Conservation (phyloP, 2,329 filamentous ascomycete genomes). For the Periconia macrospinosa region DNA sequence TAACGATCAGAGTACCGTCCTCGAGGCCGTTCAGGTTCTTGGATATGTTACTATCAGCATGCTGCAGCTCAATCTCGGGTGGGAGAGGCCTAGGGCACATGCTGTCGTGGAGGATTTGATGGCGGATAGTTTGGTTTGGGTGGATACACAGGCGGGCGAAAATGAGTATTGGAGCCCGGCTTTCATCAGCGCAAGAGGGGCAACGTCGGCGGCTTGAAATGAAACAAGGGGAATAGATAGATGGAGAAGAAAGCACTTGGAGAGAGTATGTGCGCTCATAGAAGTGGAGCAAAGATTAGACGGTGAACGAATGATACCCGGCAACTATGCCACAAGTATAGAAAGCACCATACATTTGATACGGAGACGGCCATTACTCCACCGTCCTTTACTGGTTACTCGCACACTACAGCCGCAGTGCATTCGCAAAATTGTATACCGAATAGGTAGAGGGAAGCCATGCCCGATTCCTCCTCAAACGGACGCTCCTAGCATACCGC, state of each 20-base stretch:
- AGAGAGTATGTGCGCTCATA: background rate
- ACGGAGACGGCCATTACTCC: too few species aligned
- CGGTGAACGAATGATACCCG: background rate
- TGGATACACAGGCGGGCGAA: slow-evolving; percentile 82
- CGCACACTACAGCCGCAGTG: too few species aligned
- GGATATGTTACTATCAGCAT: slow-evolving; percentile 90
- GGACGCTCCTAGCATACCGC: slow-evolving; percentile 27
- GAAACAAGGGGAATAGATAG: background rate
- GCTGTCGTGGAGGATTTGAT: slow-evolving; percentile 91
- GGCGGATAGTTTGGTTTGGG: slow-evolving; percentile 88
- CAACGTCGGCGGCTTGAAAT: background rate
- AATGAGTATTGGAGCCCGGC: slow-evolving; percentile 93
- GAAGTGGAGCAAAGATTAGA: background rate
- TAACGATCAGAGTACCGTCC: slow-evolving; percentile 86
- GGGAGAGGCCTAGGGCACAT: slow-evolving; percentile 81
- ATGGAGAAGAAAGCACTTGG: background rate
- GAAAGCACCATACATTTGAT: background rate
- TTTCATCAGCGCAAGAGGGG: slow-evolving; percentile 57
- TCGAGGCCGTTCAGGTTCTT: slow-evolving; percentile 87
- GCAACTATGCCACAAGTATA: background rate
- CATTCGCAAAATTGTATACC: too few species aligned
- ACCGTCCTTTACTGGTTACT: too few species aligned
- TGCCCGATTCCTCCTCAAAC: slow-evolving; percentile 32
- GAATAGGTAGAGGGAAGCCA: background rate
- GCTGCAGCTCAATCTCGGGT: slow-evolving; percentile 81